Conservation (phyloP, 352 stramenopile genomes). For the Phytopythium helicoides region DNA sequence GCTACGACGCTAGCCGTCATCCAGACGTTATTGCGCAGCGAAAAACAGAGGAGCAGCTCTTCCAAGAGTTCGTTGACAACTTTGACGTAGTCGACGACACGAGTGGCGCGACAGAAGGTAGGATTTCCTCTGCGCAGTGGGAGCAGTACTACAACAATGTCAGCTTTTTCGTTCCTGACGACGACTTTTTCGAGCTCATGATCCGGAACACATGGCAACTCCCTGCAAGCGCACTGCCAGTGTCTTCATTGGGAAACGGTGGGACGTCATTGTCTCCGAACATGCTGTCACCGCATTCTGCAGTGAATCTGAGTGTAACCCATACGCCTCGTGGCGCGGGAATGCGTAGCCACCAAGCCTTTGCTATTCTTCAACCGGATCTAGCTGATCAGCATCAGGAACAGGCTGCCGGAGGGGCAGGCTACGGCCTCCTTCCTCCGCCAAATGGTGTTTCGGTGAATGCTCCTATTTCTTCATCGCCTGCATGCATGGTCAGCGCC, state of each 20-base stretch:
- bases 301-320: not conserved
- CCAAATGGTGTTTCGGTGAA: not conserved
- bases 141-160: slow-evolving; percentile 90
- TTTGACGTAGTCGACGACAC: slow-evolving; percentile 54
- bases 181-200: slow-evolving; percentile 91
- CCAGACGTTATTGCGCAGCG: slow-evolving; percentile 71
- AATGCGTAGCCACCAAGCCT: slow-evolving; percentile 51
- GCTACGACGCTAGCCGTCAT: slow-evolving; percentile 66
- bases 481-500: slow-evolving; percentile 15
- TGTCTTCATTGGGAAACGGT: not conserved
- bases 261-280: not conserved
- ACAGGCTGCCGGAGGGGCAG: not conserved
- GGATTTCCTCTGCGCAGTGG: slow-evolving; percentile 50
- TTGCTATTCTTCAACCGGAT: slow-evolving; percentile 65
- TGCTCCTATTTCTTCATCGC: not conserved
- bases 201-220: slow-evolving; percentile 87
- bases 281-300: not conserved
- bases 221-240: slow-evolving; percentile 3
- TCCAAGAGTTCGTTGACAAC: slow-evolving; percentile 77
- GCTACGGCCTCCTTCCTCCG: slow-evolving; percentile 3
- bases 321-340: slow-evolving; percentile 29
- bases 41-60: slow-evolving; percentile 50
- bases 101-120: slow-evolving; percentile 9
- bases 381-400: slow-evolving; percentile 38
- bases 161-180: slow-evolving; percentile 79